Evolutionary conservation across 2,329 filamentous ascomycete species (phyloP).

Genomic region (Exutisphaerella laricina): DNA sequence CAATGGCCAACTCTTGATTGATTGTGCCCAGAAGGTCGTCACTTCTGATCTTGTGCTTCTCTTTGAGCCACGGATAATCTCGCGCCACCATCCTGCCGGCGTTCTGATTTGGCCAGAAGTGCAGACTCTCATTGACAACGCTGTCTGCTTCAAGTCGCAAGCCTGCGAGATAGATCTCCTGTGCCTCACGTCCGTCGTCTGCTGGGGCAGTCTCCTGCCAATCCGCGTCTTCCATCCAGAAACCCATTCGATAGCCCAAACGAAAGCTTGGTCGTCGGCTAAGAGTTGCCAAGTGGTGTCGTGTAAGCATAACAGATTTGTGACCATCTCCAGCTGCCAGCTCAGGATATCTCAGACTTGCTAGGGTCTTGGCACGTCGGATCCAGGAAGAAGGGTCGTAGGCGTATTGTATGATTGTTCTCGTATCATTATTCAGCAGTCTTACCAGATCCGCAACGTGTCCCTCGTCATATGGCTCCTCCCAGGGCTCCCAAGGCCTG

Average conservation of each 20-base stretch:
- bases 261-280: conserved; percentile 11
- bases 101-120: conserved; percentile 9
- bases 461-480: conserved; percentile 3
- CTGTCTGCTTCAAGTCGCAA: conserved; percentile 14
- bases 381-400: conserved; percentile 28
- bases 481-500: conserved; percentile 9
- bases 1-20: conserved; percentile 17
- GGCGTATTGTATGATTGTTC: conserved; percentile 15
- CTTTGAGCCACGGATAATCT: conserved; percentile 29
- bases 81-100: conserved; percentile 20
- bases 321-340: conserved; percentile 27
- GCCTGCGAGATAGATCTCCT: conserved; percentile 10
- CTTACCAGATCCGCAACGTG: conserved; percentile 5
- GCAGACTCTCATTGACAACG: conserved; percentile 14
- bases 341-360: conserved; percentile 25
- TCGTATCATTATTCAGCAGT: conserved; percentile 14
- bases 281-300: conserved; percentile 9
- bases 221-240: conserved; percentile 26
- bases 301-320: conserved; percentile 23
- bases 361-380: conserved; percentile 16
- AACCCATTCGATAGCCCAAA: conserved; percentile 24
- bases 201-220: conserved; percentile 3
- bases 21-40: conserved; percentile 11
- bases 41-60: conserved; percentile 8
- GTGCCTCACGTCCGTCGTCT: neutral